Evolutionary conservation across 2,329 filamentous ascomycete species (phyloP), one percentile per base, ranked within the genome.

Genomic region (Celoporthe dispersa): DNA sequence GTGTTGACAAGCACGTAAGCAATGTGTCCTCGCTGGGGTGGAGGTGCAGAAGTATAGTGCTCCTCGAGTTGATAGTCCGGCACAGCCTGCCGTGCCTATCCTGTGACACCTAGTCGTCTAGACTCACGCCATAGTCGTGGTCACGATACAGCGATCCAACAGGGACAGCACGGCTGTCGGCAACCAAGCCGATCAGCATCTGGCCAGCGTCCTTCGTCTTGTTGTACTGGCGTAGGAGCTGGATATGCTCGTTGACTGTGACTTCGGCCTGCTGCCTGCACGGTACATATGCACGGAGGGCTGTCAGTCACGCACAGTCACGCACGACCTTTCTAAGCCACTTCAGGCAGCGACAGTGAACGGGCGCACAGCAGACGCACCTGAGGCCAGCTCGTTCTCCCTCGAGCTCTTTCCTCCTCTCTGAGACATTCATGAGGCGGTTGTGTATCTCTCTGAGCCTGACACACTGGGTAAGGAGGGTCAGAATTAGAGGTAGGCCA

Each of bases 131-230:
- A 68, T 78, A 81, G 11, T 77, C 74, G 0, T 73, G 74, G 5
- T 73, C 72, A 16, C 73, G 71, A 60, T 81, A 81, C 9, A 81
- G 64, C 3, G 74, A 75, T 11, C 76, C 71, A 7, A 81, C 72
- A 0, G 77, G 75, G 1, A 80, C 75, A 5, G 77, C 77, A 0
- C 75, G 73, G 33, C 80, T 79, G 48, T 81, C 80, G 0, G 80
- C 80, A 8, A 81, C 74, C 16, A 81, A 71, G 4, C 80, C 79
- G 57, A 82, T 81, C 31, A 81, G 73, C 70, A 81, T 78, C 73
- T 81, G 80, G 3, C 76, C 78, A 11, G 79, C 75, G 37, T 82
- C 80, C 55, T 80, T 81, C 57, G 79, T 74, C 37, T 81, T 77
- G 74, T 81, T 82, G 75, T 81, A 81, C 53, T 78, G 74, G 41